Evolutionary conservation across 176 grass and related monocot genomes (phyloP).

Genomic region (Alloteropsis semialata): DNA sequence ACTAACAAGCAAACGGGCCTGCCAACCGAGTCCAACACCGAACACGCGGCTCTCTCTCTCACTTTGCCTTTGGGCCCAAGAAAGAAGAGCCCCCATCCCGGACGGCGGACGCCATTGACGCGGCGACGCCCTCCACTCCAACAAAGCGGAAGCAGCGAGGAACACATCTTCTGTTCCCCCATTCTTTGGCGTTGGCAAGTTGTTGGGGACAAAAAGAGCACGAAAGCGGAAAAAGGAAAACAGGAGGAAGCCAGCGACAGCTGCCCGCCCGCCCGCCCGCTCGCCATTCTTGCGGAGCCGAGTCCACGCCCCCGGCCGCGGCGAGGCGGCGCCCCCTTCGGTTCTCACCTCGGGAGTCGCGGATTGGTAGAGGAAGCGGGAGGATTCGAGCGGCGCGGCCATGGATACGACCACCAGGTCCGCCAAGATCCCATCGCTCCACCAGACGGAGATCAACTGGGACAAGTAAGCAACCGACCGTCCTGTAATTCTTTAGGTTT

Average conservation of each 20-base stretch:
- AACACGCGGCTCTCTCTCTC: not conserved
- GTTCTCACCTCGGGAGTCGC: not conserved
- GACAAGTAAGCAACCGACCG: slow-evolving; percentile 61
- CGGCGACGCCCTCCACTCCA: slow-evolving; percentile 25
- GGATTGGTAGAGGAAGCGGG: slow-evolving; percentile 8
- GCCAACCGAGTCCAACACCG: not conserved
- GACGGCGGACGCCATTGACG: slow-evolving; percentile 35
- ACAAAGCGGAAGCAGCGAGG: slow-evolving; percentile 22
- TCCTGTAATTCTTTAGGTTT: not conserved
- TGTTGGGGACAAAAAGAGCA: slow-evolving; percentile 16
- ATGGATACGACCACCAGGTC: slow-evolving; percentile 44
- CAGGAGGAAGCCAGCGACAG: not conserved
- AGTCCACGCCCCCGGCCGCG: not conserved
- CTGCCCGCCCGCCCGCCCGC: not conserved
- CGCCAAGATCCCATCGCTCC: slow-evolving; percentile 60
- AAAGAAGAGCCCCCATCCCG: not conserved
- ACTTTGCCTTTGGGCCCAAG: slow-evolving; percentile 28
- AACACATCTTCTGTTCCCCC: slow-evolving; percentile 14
- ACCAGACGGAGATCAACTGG: slow-evolving; percentile 97
- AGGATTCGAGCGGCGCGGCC: slow-evolving; percentile 34
- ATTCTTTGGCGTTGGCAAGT: not conserved
- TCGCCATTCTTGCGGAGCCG: slow-evolving; percentile 12
- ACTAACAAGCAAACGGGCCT: no score
- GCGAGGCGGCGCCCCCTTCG: slow-evolving; percentile 11
- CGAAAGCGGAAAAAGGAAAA: slow-evolving; percentile 9